Evolutionary conservation across 805 yeast genomes (phyloP).

Genomic region (Candida ascalaphidarum): DNA sequence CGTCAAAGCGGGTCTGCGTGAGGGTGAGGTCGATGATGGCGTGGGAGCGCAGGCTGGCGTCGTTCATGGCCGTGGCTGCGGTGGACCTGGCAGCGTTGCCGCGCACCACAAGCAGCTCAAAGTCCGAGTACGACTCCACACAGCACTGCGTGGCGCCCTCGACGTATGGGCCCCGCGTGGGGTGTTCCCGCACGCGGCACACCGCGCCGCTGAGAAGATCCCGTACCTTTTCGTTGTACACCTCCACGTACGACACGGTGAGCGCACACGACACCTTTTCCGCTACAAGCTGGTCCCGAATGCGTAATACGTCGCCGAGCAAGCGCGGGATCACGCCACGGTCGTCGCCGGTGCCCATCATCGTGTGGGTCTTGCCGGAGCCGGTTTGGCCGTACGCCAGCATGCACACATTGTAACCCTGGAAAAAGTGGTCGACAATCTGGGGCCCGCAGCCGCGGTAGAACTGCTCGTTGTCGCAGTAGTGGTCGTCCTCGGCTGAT

Average conservation of each 20-base stretch:
- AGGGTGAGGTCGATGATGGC: slow-evolving; percentile 63
- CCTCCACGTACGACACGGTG: slow-evolving; percentile 58
- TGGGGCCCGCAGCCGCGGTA: slow-evolving; percentile 51
- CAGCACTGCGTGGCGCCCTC: slow-evolving; percentile 51
- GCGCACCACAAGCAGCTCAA: slow-evolving; percentile 32
- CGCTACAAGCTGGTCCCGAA: slow-evolving; percentile 25
- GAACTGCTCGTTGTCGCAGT: slow-evolving; percentile 40
- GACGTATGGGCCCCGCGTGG: slow-evolving; percentile 61
- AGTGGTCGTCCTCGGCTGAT: slow-evolving; percentile 19
- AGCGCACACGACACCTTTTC: slow-evolving; percentile 31
- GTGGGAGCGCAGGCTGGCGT: slow-evolving; percentile 69
- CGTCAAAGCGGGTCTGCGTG: slow-evolving; percentile 44
- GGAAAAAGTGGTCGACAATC: slow-evolving; percentile 53
- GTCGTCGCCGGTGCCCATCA: slow-evolving; percentile 31
- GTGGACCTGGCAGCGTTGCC: slow-evolving; percentile 58
- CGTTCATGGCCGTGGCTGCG: slow-evolving; percentile 69
- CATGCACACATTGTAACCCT: slow-evolving; percentile 87
- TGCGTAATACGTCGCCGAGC: slow-evolving; percentile 44
- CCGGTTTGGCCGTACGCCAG: slow-evolving; percentile 97
- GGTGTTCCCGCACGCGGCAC: slow-evolving; percentile 57
- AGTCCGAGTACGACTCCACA: slow-evolving; percentile 42
- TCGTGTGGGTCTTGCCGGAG: slow-evolving; percentile 33
- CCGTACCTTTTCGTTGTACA: slow-evolving; percentile 68
- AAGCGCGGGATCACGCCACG: slow-evolving; percentile 34
- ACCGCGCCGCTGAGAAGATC: slow-evolving; percentile 41